Evolutionary conservation across 148 eudicot genomes (phyloP).

Genomic region (Cornus florida): DNA sequence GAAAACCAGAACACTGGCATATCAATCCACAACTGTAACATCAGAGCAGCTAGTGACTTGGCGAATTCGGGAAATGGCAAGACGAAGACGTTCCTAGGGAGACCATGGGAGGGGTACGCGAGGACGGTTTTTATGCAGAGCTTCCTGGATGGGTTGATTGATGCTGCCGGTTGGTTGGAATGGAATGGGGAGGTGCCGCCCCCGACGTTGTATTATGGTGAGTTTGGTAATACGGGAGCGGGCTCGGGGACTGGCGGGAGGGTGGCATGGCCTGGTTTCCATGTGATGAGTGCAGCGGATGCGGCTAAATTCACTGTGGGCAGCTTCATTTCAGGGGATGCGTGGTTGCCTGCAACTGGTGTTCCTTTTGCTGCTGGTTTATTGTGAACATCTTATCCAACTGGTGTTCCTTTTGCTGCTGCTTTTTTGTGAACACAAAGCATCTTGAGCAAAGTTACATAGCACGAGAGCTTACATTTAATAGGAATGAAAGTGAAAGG

Average conservation of each 20-base stretch:
- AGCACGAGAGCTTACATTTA: too few relatives aligned
- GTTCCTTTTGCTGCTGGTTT: constrained; percentile 5
- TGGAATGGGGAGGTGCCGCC: constrained; percentile 35
- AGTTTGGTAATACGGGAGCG: constrained; percentile 26
- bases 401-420: too few relatives aligned
- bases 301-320: not conserved
- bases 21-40: constrained; percentile 23
- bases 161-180: constrained; percentile 31
- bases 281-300: not conserved
- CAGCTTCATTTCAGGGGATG: not conserved
- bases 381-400: not conserved
- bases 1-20: constrained; percentile 32
- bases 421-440: too few relatives aligned
- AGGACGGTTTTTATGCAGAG: constrained; percentile 22
- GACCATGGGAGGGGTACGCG: constrained; percentile 41
- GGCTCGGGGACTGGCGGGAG: constrained; percentile 20
- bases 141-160: constrained; percentile 11
- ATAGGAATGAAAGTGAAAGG: too few relatives aligned
- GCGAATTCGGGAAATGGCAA: not conserved
- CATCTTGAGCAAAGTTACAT: too few relatives aligned
- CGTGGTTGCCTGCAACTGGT: not conserved
- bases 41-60: constrained; percentile 20
- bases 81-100: constrained; percentile 26
- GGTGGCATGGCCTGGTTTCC: constrained; percentile 34
- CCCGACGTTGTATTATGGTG: constrained; percentile 30